Evolutionary conservation across 805 yeast species (phyloP).

Genomic region (Pichia deserticola): DNA sequence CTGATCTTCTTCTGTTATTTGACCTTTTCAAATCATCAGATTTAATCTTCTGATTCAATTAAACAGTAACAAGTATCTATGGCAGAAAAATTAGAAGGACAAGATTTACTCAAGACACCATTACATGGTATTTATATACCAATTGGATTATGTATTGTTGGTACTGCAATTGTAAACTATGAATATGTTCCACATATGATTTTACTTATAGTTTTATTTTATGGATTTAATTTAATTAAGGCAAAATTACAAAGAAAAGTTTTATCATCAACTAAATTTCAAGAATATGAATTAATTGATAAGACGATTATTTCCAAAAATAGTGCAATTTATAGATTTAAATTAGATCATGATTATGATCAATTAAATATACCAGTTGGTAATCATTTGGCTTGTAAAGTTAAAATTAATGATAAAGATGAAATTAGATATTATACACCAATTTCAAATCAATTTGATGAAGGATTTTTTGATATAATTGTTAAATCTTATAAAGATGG

Average conservation of each 20-base stretch:
- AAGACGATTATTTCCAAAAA: slow-evolving; percentile 67
- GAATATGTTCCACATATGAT: slow-evolving; percentile 41
- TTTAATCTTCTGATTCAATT: too few species aligned
- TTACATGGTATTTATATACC: slow-evolving; percentile 75
- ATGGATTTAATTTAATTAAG: slow-evolving; percentile 26
- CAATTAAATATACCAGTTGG: slow-evolving; percentile 64
- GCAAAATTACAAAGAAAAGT: slow-evolving; percentile 34
- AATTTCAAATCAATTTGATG: slow-evolving; percentile 59
- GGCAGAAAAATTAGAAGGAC: slow-evolving; percentile 11
- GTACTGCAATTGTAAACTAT: slow-evolving; percentile 47
- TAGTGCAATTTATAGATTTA: slow-evolving; percentile 68
- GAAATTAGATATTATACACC: slow-evolving; percentile 69
- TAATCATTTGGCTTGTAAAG: slow-evolving; percentile 58
- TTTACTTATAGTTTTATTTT: slow-evolving; percentile 33
- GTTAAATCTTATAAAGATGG: slow-evolving; percentile 74
- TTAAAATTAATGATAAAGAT: slow-evolving; percentile 41
- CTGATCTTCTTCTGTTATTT: too few species aligned
- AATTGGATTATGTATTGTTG: slow-evolving; percentile 48
- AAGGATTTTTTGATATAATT: slow-evolving; percentile 68
- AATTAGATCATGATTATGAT: slow-evolving; percentile 52
- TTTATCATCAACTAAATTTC: slow-evolving; percentile 48
- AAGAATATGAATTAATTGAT: slow-evolving; percentile 60
- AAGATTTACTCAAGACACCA: slow-evolving; percentile 58
- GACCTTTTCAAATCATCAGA: too few species aligned
- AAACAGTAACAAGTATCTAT: background rate